These are phyloP conservation scores for Aspergillus sclerotialis DNA, from an alignment of 2,329 filamentous ascomycete genomes.

Conservation along the genomic window DNA sequence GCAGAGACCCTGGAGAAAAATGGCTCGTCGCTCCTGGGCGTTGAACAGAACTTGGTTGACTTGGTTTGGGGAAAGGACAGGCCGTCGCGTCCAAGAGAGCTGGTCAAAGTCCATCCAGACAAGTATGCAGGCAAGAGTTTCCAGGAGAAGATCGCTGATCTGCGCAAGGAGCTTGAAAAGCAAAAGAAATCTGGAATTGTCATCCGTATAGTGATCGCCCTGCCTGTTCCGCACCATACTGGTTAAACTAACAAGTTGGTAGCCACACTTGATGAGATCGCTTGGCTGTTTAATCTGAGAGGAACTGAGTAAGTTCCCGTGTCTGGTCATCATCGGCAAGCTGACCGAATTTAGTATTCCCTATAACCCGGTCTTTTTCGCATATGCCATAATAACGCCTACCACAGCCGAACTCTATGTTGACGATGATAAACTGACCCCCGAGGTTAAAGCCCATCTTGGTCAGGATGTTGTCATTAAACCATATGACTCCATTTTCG, in stretches of 20 bases:
- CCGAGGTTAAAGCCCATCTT: constrained; percentile 64
- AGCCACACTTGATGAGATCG: constrained; percentile 89
- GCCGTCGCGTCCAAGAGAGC: constrained; percentile 68
- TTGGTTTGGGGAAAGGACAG: constrained; percentile 72
- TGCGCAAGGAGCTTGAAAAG: constrained; percentile 87
- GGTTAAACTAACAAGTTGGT: constrained; percentile 12
- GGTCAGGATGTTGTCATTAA: constrained; percentile 63
- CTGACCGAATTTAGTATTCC: constrained; percentile 55
- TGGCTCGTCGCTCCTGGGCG: constrained; percentile 65
- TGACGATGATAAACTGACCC: constrained; percentile 68
- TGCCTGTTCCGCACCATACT: background rate
- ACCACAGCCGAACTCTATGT: constrained; percentile 73
- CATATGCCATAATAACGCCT: constrained; percentile 82
- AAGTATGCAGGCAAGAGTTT: constrained; percentile 78
- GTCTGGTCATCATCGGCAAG: background rate
- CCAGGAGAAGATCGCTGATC: constrained; percentile 71
- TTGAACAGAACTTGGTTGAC: constrained; percentile 83
- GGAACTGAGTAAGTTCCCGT: constrained; percentile 63
- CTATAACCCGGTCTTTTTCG: constrained; percentile 98
- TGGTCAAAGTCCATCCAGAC: constrained; percentile 62
- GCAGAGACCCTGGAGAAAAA: constrained; percentile 80
- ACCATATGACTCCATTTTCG: constrained; percentile 76
- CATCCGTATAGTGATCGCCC: constrained; percentile 49
- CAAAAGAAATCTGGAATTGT: constrained; percentile 83
- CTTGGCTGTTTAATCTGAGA: constrained; percentile 96